Base-by-base conservation (phyloP, 139 green algal species). In the Astrephomene gubernaculifera region DNA sequence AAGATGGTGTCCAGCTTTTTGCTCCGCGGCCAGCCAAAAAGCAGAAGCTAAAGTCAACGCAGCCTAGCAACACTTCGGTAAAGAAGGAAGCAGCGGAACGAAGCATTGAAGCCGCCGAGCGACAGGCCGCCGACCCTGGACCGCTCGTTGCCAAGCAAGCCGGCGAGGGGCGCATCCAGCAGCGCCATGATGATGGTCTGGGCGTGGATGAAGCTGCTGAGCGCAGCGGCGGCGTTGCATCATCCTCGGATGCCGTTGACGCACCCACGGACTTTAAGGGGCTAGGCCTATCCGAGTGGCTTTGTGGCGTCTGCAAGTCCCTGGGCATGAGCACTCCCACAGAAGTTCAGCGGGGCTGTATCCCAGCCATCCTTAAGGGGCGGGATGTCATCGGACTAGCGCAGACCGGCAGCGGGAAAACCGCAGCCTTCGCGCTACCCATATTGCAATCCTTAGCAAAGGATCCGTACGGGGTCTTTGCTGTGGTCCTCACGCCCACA, bases 361-460 rank as follows among this genome's bases (percentile, higher is more conserved):
- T 99, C 17, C 97, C 97, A 1, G 88, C 89, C 1, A 90, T 98
- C 52, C 90, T 99, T 35, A 57, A 54, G 2, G 96, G 97, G 7
- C 86, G 89, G 35, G 92, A 99, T 85, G 96, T 98, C 0, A 96
- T 99, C 44, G 97, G 95, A 36, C 91, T 95, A 27, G 97, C 97
- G 24, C 94, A 98, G 81, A 99, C 97, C 4, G 97, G 97, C 85
- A 97, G 92, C 74, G 97, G 97, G 72, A 99, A 99, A 88, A 99
- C 97, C 17, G 97, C 97, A 10, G 96, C 97, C 0, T 99, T 99
- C 83, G 96, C 96, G n/a, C 88, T 99, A 54, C 97, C 97, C n/a
- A 98, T 99, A 43, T 92, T 99, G 31, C 85, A 89, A 49, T 27
- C 78, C 24, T 93, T 99, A 52, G 93, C 95, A 7, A 81, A 92